Percentiles rank a stretch among this genome's conserved stretches.
Conservation (phyloP, 768 basidiomycete species). For the Mycena indigotica region DNA sequence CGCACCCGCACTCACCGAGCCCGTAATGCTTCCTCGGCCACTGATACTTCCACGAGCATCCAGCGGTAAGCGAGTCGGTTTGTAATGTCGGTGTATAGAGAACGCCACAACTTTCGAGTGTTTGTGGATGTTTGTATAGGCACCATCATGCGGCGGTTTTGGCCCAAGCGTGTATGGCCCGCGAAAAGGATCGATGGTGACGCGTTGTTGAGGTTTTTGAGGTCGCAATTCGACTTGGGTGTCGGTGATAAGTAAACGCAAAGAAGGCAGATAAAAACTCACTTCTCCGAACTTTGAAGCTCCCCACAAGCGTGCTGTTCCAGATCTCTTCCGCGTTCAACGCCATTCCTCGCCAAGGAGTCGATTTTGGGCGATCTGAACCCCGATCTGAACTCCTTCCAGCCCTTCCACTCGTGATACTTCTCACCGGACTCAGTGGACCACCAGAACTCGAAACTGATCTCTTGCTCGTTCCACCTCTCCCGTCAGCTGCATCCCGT, state of each 20-base stretch:
- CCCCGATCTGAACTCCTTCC: slow-evolving; percentile 14
- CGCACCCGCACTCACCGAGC: slow-evolving; percentile 21
- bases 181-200: slow-evolving; percentile 59
- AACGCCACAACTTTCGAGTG: slow-evolving; percentile 81
- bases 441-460: slow-evolving; percentile 29
- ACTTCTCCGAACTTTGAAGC: slow-evolving; percentile 63
- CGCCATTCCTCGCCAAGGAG: slow-evolving; percentile 50
- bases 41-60: slow-evolving; percentile 10
- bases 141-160: slow-evolving; percentile 48
- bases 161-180: slow-evolving; percentile 45
- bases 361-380: slow-evolving; percentile 28
- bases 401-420: slow-evolving; percentile 30
- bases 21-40: slow-evolving; percentile 23
- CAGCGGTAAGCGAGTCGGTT: slow-evolving; percentile 25
- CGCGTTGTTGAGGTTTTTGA: slow-evolving; percentile 68
- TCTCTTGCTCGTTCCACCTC: slow-evolving; percentile 14
- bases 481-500: slow-evolving; percentile 49
- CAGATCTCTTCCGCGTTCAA: slow-evolving; percentile 64
- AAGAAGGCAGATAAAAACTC: slow-evolving; percentile 21
- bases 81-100: slow-evolving; percentile 72
- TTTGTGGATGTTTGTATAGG: slow-evolving; percentile 73
- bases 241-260: not conserved
- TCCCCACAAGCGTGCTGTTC: slow-evolving; percentile 63
- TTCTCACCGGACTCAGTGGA: slow-evolving; percentile 32
- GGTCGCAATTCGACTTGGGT: slow-evolving; percentile 47